phyloP scores from a whole-genome alignment of 768 basidiomycete species.

The Pleurotus djamor region DNA sequence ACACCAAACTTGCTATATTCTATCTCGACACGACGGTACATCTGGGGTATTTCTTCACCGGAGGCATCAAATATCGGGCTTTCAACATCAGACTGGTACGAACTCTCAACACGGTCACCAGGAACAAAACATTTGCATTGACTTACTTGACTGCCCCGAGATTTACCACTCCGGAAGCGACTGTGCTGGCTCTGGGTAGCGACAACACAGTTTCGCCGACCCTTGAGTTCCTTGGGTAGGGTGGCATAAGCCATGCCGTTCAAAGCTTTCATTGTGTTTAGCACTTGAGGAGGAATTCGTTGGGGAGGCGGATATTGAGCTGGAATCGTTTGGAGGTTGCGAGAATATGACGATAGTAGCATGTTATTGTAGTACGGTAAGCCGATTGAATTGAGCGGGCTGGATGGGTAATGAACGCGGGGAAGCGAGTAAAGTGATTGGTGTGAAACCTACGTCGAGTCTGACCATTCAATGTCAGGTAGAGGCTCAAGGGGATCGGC shows the following conservation, averaged over 20 bases:
- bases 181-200: conserved; percentile 52
- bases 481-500: conserved; percentile 69
- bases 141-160: conserved; percentile 44
- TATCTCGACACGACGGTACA: conserved; percentile 93
- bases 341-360: conserved; percentile 74
- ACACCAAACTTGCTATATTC: conserved; percentile 99
- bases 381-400: conserved; percentile 87
- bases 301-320: conserved; percentile 63
- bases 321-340: conserved; percentile 34
- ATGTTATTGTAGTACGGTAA: conserved; percentile 78
- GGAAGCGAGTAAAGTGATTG: neutral
- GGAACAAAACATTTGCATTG: neutral
- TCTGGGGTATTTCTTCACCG: conserved; percentile 65
- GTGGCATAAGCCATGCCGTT: conserved; percentile 90
- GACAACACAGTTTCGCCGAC: conserved; percentile 69
- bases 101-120: neutral
- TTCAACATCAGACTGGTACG: conserved; percentile 47
- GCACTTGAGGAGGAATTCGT: conserved; percentile 77
- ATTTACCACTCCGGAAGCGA: conserved; percentile 86
- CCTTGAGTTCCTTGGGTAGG: conserved; percentile 82
- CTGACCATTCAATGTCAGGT: conserved; percentile 78
- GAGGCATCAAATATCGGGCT: conserved; percentile 49
- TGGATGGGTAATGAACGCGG: conserved; percentile 22
- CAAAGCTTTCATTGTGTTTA: conserved; percentile 78
- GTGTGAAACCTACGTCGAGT: conserved; percentile 64